phyloP scores from a whole-genome alignment of 2,329 filamentous ascomycete genomes.

The Penicillium polonicum region DNA sequence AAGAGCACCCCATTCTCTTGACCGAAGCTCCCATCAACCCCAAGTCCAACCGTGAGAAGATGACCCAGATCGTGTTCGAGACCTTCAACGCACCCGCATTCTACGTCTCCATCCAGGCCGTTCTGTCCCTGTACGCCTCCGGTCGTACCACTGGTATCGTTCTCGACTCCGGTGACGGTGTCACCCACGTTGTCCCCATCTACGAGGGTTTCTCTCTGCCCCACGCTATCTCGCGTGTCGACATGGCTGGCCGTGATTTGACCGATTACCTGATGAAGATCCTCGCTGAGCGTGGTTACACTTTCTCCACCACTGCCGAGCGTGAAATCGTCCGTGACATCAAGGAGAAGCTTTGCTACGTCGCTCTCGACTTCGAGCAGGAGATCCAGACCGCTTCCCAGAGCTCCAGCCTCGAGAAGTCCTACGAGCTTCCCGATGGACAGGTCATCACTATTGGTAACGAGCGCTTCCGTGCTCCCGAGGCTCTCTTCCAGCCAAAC shows the following conservation, averaged over 20 bases:
- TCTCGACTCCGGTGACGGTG: constrained; percentile 99
- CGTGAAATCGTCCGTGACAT: constrained; percentile 99
- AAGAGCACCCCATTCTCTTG: constrained; percentile 99
- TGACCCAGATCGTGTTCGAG: constrained; percentile 99
- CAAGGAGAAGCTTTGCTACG: constrained; percentile 99
- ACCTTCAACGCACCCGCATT: constrained; percentile 99
- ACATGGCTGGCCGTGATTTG: constrained; percentile 99
- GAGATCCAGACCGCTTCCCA: constrained; percentile 99
- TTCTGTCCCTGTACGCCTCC: constrained; percentile 98
- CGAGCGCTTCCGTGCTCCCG: constrained; percentile 99
- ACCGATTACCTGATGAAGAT: constrained; percentile 99
- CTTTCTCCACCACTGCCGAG: constrained; percentile 99
- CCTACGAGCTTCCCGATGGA: constrained; percentile 98
- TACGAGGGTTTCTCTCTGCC: constrained; percentile 99
- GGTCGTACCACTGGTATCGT: constrained; percentile 99
- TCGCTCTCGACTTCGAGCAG: constrained; percentile 99
- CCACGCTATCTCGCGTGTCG: constrained; percentile 99
- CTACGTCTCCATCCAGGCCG: constrained; percentile 99
- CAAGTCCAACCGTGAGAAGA: constrained; percentile 99
- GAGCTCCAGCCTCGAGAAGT: constrained; percentile 99
- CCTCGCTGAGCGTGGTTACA: constrained; percentile 97
- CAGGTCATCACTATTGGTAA: constrained; percentile 99
- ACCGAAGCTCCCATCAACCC: constrained; percentile 99
- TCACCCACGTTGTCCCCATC: constrained; percentile 99
- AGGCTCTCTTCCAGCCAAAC: constrained; percentile 99